Conservation (phyloP, 2,329 filamentous ascomycete species). For the Colletotrichum abscissum region DNA sequence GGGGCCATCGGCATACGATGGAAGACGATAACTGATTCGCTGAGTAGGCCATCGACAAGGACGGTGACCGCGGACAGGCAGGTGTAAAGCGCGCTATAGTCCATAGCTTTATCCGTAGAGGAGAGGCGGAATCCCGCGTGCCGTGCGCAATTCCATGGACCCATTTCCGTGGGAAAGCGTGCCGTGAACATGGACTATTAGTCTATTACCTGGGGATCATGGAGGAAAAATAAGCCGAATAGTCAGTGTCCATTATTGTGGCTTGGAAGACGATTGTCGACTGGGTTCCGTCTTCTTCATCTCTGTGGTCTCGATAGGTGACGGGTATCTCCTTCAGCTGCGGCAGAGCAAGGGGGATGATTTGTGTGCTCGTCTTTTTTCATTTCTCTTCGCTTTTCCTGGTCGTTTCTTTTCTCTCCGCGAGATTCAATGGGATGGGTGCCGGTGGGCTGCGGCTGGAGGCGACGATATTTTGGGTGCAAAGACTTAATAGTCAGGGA, state of each 20-base stretch:
- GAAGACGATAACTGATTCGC: neutral
- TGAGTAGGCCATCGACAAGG: neutral
- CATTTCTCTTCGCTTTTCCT: neutral
- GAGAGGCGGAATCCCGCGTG: slow-evolving; percentile 1
- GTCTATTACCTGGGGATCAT: neutral
- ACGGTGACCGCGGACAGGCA: neutral
- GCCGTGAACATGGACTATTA: slow-evolving; percentile 4
- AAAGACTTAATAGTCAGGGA: too few relatives aligned
- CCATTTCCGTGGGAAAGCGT: neutral
- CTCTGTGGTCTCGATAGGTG: neutral
- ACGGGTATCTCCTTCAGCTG: neutral
- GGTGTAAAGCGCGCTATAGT: neutral
- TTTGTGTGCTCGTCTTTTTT: neutral
- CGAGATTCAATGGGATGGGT: neutral
- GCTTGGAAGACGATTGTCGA: neutral
- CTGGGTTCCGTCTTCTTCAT: slow-evolving; percentile 4
- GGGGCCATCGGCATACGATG: neutral
- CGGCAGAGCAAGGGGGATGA: neutral
- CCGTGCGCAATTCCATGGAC: slow-evolving; percentile 4
- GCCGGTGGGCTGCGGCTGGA: neutral
- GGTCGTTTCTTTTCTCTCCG: slow-evolving; percentile 6
- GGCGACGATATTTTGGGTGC: slow-evolving; percentile 10
- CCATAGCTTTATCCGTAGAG: neutral
- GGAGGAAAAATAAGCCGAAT: neutral
- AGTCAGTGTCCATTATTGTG: slow-evolving; percentile 12